phyloP scores from a whole-genome alignment of 768 basidiomycete genomes.

The Cubamyces sp. region DNA sequence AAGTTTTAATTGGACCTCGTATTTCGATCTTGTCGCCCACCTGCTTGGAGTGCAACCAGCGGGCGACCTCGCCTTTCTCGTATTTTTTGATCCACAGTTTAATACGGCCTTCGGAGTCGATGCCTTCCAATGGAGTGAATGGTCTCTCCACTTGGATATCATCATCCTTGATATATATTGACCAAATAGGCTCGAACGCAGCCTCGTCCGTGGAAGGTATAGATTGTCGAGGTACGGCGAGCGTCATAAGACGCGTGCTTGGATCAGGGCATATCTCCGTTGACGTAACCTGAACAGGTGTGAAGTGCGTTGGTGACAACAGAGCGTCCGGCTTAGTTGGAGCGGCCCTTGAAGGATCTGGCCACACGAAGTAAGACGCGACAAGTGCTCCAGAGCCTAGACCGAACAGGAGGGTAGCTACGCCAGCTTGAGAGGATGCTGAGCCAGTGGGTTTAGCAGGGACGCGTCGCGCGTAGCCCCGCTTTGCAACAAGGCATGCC shows the following conservation, averaged over 20 bases:
- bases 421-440: neutral
- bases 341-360: constrained; percentile 49
- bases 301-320: constrained; percentile 47
- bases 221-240: constrained; percentile 53
- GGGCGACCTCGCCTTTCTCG: constrained; percentile 75
- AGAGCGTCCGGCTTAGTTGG: constrained; percentile 40
- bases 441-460: neutral
- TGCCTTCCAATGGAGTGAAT: constrained; percentile 79
- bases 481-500: neutral
- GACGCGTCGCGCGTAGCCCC: neutral
- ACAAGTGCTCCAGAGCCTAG: constrained; percentile 45
- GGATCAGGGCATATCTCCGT: constrained; percentile 52
- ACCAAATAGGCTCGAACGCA: constrained; percentile 57
- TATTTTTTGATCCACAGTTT: constrained; percentile 84
- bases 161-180: constrained; percentile 81
- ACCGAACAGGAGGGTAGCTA: constrained; percentile 30
- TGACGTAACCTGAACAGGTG: constrained; percentile 59
- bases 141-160: constrained; percentile 88
- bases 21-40: constrained; percentile 73
- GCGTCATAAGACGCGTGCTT: constrained; percentile 65
- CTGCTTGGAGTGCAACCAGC: constrained; percentile 77
- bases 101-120: constrained; percentile 69
- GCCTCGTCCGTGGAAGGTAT: constrained; percentile 26
- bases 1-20: constrained; percentile 75
- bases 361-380: constrained; percentile 56